Evolutionary conservation across 2,329 filamentous ascomycete species (phyloP), one percentile per base, ranked within the genome.

Genomic region (Colletotrichum lupini): DNA sequence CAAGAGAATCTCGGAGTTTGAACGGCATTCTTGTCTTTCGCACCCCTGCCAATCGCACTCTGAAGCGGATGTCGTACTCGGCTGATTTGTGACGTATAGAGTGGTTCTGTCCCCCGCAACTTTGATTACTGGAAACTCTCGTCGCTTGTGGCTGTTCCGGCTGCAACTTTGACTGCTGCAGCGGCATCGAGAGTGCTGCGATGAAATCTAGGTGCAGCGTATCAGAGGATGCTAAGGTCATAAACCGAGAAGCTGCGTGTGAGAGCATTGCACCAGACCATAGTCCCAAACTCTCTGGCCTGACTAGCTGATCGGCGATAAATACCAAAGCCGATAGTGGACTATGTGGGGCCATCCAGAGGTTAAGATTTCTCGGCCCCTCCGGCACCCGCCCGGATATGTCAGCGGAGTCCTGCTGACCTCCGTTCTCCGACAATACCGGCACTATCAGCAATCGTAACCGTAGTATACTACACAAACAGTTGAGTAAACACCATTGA

Each of bases 71-170:
- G 52, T 58, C 28, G 52, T 37, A 63, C 52, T 68, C 22, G 69
- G 64, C 49, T 63, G 52, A 63, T 53, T 37, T 62, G 56, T 70
- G 58, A 68, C 65, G 65, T 67, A 26, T 37, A 28, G 37, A 53
- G 69, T 72, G 57, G 64, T 46, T 63, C 69, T 68, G 58, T 24
- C 58, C 58, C 69, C 69, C 65, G 58, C 69, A 58, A 68, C 58
- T 63, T 63, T n/a, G 37, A 67, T 68, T 63, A 32, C 37, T 22
- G 16, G 24, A 22, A 52, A n/a, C 58, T 37, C 4, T 58, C 56
- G 22, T 56, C 57, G 35, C 22, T 37, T 64, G 62, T 60, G 22
- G 35, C 32, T 26, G 26, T 57, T 22, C 55, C 61, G 42, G 22
- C 30, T 59, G 24, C 53, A 19, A 42, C 26, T 14, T 22, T 59